A percentile compares a stretch with the other conserved stretches of the same genome.
Evolutionary conservation across 2,329 filamentous ascomycete genomes (phyloP).

Genomic region (Alternaria consortialis): DNA sequence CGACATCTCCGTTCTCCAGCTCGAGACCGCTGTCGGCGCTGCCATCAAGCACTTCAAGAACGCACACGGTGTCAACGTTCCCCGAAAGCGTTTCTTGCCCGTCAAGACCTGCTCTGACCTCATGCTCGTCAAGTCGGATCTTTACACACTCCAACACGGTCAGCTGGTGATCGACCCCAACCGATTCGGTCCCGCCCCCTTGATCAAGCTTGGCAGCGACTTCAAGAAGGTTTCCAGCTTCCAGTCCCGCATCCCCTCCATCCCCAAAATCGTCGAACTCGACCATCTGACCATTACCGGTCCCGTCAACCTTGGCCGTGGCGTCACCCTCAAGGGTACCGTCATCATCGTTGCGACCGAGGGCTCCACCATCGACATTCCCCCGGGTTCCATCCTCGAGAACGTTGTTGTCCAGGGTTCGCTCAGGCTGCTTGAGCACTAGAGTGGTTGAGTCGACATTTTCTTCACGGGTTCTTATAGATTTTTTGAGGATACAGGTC

Average conservation of each 20-base stretch:
- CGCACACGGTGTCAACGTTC: slow-evolving; percentile 98
- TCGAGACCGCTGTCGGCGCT: slow-evolving; percentile 97
- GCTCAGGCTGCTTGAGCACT: slow-evolving; percentile 77
- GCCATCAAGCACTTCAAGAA: slow-evolving; percentile 99
- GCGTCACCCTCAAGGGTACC: slow-evolving; percentile 95
- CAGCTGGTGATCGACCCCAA: slow-evolving; percentile 96
- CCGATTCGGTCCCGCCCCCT: slow-evolving; percentile 93
- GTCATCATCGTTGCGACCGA: slow-evolving; percentile 99
- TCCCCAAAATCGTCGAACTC: slow-evolving; percentile 89
- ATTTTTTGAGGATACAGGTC: slow-evolving; percentile 37
- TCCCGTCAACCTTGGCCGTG: slow-evolving; percentile 93
- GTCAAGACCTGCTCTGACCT: slow-evolving; percentile 99
- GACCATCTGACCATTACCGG: slow-evolving; percentile 98
- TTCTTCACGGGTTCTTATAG: slow-evolving; percentile 26
- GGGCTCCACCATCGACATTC: slow-evolving; percentile 96
- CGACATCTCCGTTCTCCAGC: slow-evolving; percentile 95
- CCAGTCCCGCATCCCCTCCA: slow-evolving; percentile 85
- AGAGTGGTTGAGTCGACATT: slow-evolving; percentile 38
- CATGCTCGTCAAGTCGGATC: slow-evolving; percentile 99
- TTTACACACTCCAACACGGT: slow-evolving; percentile 98
- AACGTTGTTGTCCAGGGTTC: slow-evolving; percentile 99
- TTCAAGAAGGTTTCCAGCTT: slow-evolving; percentile 99
- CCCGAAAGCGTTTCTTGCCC: slow-evolving; percentile 95
- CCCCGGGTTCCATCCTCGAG: slow-evolving; percentile 94
- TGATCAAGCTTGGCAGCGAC: slow-evolving; percentile 98